These are phyloP conservation scores for Sisymbrium altissimum DNA, from an alignment of 345 rosid species.

Conservation along the genomic window DNA sequence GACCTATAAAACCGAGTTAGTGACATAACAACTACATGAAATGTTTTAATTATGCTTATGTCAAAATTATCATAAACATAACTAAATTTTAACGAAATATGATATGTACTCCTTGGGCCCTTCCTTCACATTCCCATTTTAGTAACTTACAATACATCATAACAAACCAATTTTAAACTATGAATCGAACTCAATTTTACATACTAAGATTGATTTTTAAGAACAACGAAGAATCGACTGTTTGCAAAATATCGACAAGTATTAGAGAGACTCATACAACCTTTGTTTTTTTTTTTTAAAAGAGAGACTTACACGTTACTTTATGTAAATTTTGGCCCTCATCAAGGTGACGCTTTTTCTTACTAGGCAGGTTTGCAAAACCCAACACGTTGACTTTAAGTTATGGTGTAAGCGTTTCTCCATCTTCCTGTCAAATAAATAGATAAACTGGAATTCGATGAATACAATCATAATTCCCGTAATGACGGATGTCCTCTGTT, in stretches of 20 bases:
- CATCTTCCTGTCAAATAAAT: not conserved
- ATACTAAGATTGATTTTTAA: not conserved
- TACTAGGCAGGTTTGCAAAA: conserved; percentile 11
- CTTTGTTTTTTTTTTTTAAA: too few relatives aligned
- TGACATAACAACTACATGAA: conserved; percentile 7
- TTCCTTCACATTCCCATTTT: not conserved
- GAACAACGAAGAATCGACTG: not conserved
- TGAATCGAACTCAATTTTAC: not conserved
- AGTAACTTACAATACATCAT: not conserved
- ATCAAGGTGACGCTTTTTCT: not conserved
- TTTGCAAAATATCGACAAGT: not conserved
- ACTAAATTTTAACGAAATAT: not conserved
- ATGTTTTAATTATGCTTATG: not conserved
- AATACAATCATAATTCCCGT: not conserved
- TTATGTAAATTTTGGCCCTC: too few relatives aligned
- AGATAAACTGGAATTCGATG: not conserved
- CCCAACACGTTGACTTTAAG: not conserved
- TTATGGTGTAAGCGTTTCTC: not conserved
- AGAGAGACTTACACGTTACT: too few relatives aligned
- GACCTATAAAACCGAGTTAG: not conserved
- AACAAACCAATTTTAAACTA: not conserved
- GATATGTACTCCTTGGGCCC: not conserved
- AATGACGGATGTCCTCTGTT: not conserved
- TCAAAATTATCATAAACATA: not conserved
- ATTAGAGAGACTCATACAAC: not conserved